phyloP scores from a whole-genome alignment of 2,329 filamentous ascomycete genomes.

The Aschersonia sp. region DNA sequence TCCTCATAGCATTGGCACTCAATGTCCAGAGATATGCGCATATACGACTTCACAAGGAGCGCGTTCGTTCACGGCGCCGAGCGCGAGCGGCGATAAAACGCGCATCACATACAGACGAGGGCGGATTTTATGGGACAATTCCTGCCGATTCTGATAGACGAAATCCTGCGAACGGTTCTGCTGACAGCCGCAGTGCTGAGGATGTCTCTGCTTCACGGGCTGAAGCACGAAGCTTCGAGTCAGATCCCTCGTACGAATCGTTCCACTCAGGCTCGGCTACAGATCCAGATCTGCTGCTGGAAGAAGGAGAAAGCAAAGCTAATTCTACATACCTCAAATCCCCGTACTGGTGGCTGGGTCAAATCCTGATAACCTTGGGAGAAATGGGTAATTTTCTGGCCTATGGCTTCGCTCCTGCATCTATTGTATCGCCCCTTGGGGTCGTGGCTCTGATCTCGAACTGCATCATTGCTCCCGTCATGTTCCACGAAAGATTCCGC shows the following conservation, averaged over 20 bases:
- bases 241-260: conserved; percentile 36
- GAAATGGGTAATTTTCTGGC: conserved; percentile 95
- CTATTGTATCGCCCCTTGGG: conserved; percentile 88
- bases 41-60: conserved; percentile 63
- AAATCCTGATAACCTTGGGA: conserved; percentile 81
- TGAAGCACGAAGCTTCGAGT: conserved; percentile 20
- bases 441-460: conserved; percentile 96
- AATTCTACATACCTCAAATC: conserved; percentile 70
- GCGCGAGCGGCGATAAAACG: conserved; percentile 39
- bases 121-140: conserved; percentile 20
- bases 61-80: conserved; percentile 39
- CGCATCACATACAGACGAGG: conserved; percentile 15
- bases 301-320: conserved; percentile 16
- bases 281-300: conserved; percentile 11
- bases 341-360: conserved; percentile 92
- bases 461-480: conserved; percentile 85
- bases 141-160: conserved; percentile 6
- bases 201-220: too few species aligned
- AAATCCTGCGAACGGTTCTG: conserved; percentile 5
- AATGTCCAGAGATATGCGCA: conserved; percentile 97
- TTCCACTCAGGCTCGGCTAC: conserved; percentile 24
- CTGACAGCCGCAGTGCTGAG: too few species aligned
- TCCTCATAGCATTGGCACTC: conserved; percentile 86
- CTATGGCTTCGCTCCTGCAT: conserved; percentile 93
- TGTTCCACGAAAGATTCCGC: conserved; percentile 85